Evolutionary conservation across 495 filamentous ascomycete species (phyloP), one percentile per base, ranked within the genome.

Genomic region (Penicillium lagena): DNA sequence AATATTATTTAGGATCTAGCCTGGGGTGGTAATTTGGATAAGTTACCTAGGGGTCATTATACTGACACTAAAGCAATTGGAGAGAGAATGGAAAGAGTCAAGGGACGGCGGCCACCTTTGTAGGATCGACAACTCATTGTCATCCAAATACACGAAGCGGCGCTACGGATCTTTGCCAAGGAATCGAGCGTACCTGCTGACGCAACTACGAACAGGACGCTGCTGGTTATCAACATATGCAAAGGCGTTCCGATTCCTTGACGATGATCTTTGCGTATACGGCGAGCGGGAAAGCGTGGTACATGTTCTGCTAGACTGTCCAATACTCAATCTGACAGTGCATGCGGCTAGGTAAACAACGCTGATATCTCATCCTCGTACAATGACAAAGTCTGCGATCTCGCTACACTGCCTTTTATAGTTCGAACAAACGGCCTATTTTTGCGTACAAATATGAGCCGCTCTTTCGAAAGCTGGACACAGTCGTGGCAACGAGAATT

Each of bases 321-420:
- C 46, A 28, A 14, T 2, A 10, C n/a, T 4, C 17, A 17, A 17
- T 17, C 31, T 33, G 9, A 33, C 31, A 33, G 9, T n/a, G 31
- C 31, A 33, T 33, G 9, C 31, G 31, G 31, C 17, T 17, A 17
- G 17, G 4, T 17, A 5, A 55, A 56, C 4, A 59, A 39, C 6
- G 31, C 39, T 7, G 46, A 57, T 41, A 71, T 68, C 28, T 63
- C 63, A 11, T 68, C 58, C 33, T 59, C 53, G 42, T 68, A 69
- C 5, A 62, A 31, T 7, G 48, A 39, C 35, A 69, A 42, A 1
- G 60, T 66, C 35, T 57, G 60, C 12, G 56, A 22, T 36, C 66
- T 45, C 37, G 65, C 62, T 8, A 62, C 51, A 40, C 51, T 58
- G 9, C 54, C 59, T 43, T 62, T 62, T 32, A 54, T 46, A 1